Base-by-base conservation (phyloP, 169 alveolate species). In the Hepatocystis sp. region DNA sequence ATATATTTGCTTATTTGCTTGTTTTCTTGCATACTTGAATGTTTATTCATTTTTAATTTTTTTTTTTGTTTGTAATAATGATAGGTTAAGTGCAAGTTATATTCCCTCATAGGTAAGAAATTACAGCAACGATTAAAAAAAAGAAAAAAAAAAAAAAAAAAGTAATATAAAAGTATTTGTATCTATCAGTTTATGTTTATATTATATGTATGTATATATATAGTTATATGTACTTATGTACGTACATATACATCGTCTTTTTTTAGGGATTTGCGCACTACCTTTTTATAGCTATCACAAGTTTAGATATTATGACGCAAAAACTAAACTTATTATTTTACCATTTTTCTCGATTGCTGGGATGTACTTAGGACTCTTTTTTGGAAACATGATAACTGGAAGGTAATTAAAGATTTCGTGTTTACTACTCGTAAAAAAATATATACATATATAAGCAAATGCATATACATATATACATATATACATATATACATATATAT, bases 301-400 rank as follows among this genome's bases (percentile, higher is more conserved):
- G 52, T 68, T 68, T 34, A 68, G 17, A 34, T 68, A 68, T 49
- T 68, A 68, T 34, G 86, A 68, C 39, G 51, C 63, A 1, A 68
- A 68, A 23, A 68, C 64, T 19, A 68, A 68, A 68, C 13, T 53
- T 2, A 68, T 68, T 5, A 60, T 68, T 32, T 19, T 47, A 7
- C 86, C 86, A 2, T 68, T 68, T 68, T 55, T 56, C 28, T 36
- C 86, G 8, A 68, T 68, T 4, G 60, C 51, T 27, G 86, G 86
- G 8, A 55, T 68, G 44, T 68, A 68, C 47, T 34, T 68, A 1
- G 86, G 86, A 32, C 56, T 63, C 15, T 68, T 68, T 27, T 10
- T 27, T 47, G 86, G 86, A 8, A 68, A 68, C 15, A 11, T 68
- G 34, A 19, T 47, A 19, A 68, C 86, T 1, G 86, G 86, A 23